These are phyloP conservation scores for Phalaenopsis equestris DNA, from an alignment of 106 monocot genomes.

Conservation along the genomic window DNA sequence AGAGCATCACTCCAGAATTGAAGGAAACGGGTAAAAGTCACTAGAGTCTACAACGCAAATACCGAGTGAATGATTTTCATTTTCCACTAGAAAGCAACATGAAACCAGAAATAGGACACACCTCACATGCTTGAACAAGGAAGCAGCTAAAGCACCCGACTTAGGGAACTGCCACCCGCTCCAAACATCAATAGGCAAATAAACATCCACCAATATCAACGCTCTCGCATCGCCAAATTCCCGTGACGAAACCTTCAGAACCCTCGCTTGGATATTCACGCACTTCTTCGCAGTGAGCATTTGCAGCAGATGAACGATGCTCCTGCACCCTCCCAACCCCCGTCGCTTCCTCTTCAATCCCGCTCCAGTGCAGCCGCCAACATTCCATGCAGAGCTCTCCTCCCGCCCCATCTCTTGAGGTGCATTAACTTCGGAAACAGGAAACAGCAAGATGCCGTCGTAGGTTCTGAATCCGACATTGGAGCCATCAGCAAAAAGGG, in stretches of 20 bases:
- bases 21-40: background rate
- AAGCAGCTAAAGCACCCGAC: conserved; percentile 37
- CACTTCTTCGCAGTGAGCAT: conserved; percentile 28
- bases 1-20: background rate
- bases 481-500: conserved; percentile 21
- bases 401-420: background rate
- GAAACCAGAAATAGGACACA: conserved; percentile 10
- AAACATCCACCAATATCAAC: conserved; percentile 74
- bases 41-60: background rate
- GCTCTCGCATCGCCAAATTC: conserved; percentile 30
- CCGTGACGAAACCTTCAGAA: conserved; percentile 30
- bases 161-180: conserved; percentile 82
- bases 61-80: background rate
- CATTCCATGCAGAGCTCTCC: background rate
- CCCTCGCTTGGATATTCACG: conserved; percentile 36
- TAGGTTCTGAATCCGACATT: conserved; percentile 34
- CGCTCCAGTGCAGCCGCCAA: background rate
- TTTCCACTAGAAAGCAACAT: background rate
- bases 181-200: conserved; percentile 66
- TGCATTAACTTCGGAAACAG: conserved; percentile 5
- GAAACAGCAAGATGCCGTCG: conserved; percentile 21
- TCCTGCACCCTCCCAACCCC: conserved; percentile 30
- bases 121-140: conserved; percentile 86
- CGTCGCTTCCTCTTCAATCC: conserved; percentile 28
- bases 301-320: conserved; percentile 59